Conservation (phyloP, 768 basidiomycete genomes). For the Leccinum imitatum region DNA sequence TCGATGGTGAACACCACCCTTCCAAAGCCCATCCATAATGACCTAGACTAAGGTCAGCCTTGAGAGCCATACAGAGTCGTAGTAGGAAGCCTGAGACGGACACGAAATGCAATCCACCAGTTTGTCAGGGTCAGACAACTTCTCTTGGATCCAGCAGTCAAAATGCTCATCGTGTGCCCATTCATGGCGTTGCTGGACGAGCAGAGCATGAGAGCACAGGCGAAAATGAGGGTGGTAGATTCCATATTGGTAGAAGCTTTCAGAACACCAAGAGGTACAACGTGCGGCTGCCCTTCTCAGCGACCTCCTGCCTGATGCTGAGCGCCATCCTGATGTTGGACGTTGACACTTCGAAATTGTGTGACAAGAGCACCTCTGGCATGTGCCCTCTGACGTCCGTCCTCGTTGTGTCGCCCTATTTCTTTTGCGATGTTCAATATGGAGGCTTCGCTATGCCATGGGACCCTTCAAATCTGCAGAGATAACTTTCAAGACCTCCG, state of each 20-base stretch:
- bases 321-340: background rate
- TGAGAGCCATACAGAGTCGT: background rate
- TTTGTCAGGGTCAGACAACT: background rate
- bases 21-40: conserved; percentile 10
- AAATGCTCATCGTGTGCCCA: conserved; percentile 7
- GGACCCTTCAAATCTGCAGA: too few relatives aligned
- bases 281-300: background rate
- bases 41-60: background rate
- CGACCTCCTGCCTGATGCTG: background rate
- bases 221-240: background rate
- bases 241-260: background rate
- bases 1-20: conserved; percentile 8
- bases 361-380: background rate
- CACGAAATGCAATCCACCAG: background rate
- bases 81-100: background rate
- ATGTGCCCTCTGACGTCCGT: background rate
- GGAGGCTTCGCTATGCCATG: background rate
- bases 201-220: background rate
- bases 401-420: background rate
- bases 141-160: background rate
- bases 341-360: background rate
- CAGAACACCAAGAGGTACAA: background rate
- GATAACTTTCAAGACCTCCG: background rate
- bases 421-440: background rate
- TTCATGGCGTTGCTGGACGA: conserved; percentile 8